Evolutionary conservation across 495 filamentous ascomycete genomes (phyloP), one percentile per base, ranked within the genome.

Genomic region (Penicillium malachiteum): DNA sequence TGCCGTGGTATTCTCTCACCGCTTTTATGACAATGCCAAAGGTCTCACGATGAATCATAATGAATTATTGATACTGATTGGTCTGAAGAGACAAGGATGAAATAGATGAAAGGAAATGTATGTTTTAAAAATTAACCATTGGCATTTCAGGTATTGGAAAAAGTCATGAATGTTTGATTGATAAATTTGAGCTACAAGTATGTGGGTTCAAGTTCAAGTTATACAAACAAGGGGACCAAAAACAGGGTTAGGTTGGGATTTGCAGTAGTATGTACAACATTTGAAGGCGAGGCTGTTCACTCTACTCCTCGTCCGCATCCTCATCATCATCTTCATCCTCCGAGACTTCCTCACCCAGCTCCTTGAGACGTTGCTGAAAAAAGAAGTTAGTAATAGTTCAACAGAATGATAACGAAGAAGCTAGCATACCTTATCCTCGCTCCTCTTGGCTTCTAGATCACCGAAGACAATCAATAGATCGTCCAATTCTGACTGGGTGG

Each of bases 361-460:
- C 84, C 70, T 86, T 87, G 38, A 96, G 77, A 43, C 84, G 86
- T 79, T 88, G 80, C 89, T 85, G 17, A 35, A 37, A 11, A 17
- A 5, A 12, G 17, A 35, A 11, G 14, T 49, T 49, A 49, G 46
- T 37, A 16, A 37, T 11, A 11, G 4, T 18, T 7, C 37, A 39
- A 3, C 8, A 0, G 13, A 12, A 12, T 11, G 14, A 6, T 35
- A 8, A 3, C 10, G 30, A 7, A n/a, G 3, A 38, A 17, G 11
- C 33, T 30, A 50, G 75, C 78, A 63, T 77, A 91, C 89, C 83
- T 92, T 94, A 63, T 94, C 91, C 54, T 83, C 83, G 9, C 80
- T 76, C 55, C 87, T 78, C 77, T 93, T 95, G 47, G 92, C 87
- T 69, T 96, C 91, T n/a, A 94, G 60, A 63, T 96, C 91, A n/a